A percentile compares a stretch with the other conserved stretches of the same genome.
phyloP scores from a whole-genome alignment of 345 rosid species.

The Balakata baccata region DNA sequence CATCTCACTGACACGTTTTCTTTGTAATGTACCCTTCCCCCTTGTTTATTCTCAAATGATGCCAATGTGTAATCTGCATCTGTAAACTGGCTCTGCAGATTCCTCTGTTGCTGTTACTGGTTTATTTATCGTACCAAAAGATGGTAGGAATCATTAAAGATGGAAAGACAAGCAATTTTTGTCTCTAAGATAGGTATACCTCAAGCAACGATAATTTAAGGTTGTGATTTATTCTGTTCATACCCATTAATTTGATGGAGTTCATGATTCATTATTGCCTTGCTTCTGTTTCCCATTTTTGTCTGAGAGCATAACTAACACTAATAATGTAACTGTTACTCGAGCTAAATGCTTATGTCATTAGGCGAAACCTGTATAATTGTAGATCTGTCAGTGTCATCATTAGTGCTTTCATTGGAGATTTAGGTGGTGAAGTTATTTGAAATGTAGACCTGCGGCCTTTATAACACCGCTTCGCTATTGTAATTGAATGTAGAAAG shows the following conservation, averaged over 20 bases:
- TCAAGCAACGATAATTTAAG: constrained; percentile 13
- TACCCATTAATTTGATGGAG: neutral
- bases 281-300: neutral
- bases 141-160: constrained; percentile 25
- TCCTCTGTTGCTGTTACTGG: constrained; percentile 17
- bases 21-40: constrained; percentile 40
- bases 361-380: too few relatives aligned
- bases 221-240: constrained; percentile 3
- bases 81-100: constrained; percentile 37
- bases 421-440: too few relatives aligned
- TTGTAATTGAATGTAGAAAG: too few relatives aligned
- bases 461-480: too few relatives aligned
- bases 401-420: too few relatives aligned
- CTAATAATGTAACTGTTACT: neutral
- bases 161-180: constrained; percentile 16
- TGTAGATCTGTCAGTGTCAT: too few relatives aligned
- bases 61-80: constrained; percentile 31
- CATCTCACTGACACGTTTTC: constrained; percentile 39
- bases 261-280: neutral
- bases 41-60: constrained; percentile 21
- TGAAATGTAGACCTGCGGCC: too few relatives aligned
- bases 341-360: too few relatives aligned
- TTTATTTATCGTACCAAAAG: constrained; percentile 19
- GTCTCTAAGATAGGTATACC: constrained; percentile 14
- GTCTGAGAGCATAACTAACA: neutral